Conservation (phyloP, 495 filamentous ascomycete species). For the Talaromyces nanjingensis region DNA sequence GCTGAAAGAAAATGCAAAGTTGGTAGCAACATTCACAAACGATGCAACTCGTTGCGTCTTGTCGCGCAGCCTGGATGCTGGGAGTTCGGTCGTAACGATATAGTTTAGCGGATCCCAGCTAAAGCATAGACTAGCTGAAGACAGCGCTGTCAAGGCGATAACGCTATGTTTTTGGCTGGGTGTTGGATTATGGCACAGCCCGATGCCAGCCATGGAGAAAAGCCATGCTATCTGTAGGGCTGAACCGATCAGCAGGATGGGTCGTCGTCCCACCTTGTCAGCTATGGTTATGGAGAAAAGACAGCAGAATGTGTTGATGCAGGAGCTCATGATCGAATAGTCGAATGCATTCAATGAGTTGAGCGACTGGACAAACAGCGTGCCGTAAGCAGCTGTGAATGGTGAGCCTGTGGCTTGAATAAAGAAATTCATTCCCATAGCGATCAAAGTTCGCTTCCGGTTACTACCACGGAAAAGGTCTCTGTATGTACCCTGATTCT, state of each 20-base stretch:
- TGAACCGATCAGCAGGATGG: constrained; percentile 3
- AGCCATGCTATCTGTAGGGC: constrained; percentile 8
- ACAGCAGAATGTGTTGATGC: constrained; percentile 9
- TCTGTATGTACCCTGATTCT: constrained; percentile 17
- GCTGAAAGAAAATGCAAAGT: constrained; percentile 26
- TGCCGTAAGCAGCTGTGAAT: constrained; percentile 26
- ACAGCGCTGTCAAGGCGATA: constrained; percentile 9
- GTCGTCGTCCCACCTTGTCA: constrained; percentile 4
- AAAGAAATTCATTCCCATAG: constrained; percentile 24
- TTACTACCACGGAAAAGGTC: constrained; percentile 25
- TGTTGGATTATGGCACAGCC: background rate
- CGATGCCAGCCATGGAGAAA: constrained; percentile 12
- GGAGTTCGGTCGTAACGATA: constrained; percentile 17
- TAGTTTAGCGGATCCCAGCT: constrained; percentile 14
- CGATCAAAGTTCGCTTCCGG: constrained; percentile 26
- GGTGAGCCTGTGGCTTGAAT: constrained; percentile 27
- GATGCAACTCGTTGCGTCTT: constrained; percentile 25
- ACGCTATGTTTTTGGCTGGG: background rate
- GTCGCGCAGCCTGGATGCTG: constrained; percentile 17
- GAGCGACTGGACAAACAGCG: constrained; percentile 27
- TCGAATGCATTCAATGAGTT: constrained; percentile 27
- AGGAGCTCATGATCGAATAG: constrained; percentile 10
- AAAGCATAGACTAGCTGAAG: constrained; percentile 10
- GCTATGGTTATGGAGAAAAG: background rate
- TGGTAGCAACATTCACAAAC: constrained; percentile 22